These are phyloP conservation scores for Carex kokanica DNA, from an alignment of 176 grass and related monocot species.

Conservation along the genomic window DNA sequence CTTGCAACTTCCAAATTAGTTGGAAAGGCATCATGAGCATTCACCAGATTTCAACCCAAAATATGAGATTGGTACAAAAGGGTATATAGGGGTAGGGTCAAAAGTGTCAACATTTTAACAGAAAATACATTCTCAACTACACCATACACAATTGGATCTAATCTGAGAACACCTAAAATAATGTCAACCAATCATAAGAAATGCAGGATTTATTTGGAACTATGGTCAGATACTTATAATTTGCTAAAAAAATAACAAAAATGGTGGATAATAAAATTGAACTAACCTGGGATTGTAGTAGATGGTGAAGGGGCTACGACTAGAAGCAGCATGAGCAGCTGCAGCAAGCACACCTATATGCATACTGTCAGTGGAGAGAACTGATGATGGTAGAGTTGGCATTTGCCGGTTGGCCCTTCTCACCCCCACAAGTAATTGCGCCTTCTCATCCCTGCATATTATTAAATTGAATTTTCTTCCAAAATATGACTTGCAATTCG, in stretches of 20 bases:
- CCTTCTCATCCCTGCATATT: slow-evolving; percentile 81
- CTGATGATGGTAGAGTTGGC: slow-evolving; percentile 63
- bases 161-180: neutral
- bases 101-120: neutral
- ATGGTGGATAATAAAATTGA: neutral
- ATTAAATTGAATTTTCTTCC: neutral
- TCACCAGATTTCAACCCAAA: neutral
- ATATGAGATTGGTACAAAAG: neutral
- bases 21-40: neutral
- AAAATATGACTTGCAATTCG: neutral
- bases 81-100: neutral
- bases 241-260: neutral
- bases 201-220: slow-evolving; percentile 19
- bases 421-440: slow-evolving; percentile 84
- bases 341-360: slow-evolving; percentile 95
- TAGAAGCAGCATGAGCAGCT: slow-evolving; percentile 90
- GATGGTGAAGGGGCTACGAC: slow-evolving; percentile 72
- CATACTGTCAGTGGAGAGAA: slow-evolving; percentile 96
- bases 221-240: neutral
- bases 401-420: slow-evolving; percentile 63
- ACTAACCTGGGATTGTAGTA: slow-evolving; percentile 91
- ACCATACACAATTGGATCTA: neutral
- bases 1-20: neutral
- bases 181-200: slow-evolving; percentile 10
- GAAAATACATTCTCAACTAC: neutral